phyloP scores from a whole-genome alignment of 106 monocot genomes.

The Dactylorhiza incarnata region DNA sequence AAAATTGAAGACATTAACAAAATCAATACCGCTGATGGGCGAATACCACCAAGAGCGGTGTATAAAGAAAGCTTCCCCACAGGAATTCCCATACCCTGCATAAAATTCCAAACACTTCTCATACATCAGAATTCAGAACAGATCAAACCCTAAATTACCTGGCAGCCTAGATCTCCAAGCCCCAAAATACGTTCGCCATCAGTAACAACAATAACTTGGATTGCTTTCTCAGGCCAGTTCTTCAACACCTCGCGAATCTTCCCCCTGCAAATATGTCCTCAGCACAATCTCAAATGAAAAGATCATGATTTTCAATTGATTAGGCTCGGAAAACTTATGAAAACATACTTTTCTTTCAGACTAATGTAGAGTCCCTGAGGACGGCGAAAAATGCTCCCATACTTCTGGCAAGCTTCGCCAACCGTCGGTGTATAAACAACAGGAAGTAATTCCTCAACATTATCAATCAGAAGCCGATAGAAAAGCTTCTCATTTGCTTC shows the following conservation, averaged over 20 bases:
- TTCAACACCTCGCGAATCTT: conserved; percentile 78
- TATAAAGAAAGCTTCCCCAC: conserved; percentile 79
- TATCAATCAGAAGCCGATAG: conserved; percentile 36
- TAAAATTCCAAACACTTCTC: conserved; percentile 3
- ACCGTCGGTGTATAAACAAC: conserved; percentile 45
- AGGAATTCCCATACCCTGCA: conserved; percentile 96
- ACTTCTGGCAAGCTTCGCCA: conserved; percentile 49
- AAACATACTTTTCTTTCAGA: conserved; percentile 29
- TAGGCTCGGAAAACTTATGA: background rate
- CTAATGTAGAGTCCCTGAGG: conserved; percentile 44
- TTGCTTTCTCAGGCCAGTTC: conserved; percentile 83
- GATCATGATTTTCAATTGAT: background rate
- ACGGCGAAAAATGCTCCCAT: conserved; percentile 34
- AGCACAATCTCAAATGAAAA: background rate
- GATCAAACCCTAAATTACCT: conserved; percentile 32
- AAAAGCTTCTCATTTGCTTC: conserved; percentile 44
- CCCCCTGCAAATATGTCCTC: conserved; percentile 38
- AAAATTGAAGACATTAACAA: background rate
- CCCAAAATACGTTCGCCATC: conserved; percentile 96
- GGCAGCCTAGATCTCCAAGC: conserved; percentile 92
- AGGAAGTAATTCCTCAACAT: conserved; percentile 33
- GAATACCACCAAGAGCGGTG: conserved; percentile 67
- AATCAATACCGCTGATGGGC: conserved; percentile 47
- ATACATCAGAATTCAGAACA: conserved; percentile 6
- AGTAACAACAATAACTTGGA: conserved; percentile 94